These are phyloP conservation scores for Umbelopsis sp. DNA, from an alignment of 192 early-diverging fungal species.

Conservation along the genomic window DNA sequence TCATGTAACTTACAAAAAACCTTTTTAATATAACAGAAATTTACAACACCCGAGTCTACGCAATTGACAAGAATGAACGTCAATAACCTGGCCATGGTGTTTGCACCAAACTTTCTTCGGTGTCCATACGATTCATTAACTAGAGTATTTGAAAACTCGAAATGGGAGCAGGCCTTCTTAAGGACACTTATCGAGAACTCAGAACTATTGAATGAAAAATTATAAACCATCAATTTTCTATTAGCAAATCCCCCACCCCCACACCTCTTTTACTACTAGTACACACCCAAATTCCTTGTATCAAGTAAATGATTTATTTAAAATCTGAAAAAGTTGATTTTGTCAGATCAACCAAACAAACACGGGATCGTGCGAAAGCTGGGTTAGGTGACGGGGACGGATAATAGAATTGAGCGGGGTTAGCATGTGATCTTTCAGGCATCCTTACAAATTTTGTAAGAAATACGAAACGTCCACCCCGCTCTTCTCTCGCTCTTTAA, in stretches of 20 bases:
- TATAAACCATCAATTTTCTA: neutral
- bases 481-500: neutral
- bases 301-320: neutral
- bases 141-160: conserved; percentile 56
- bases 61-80: conserved; percentile 88
- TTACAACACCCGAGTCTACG: conserved; percentile 72
- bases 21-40: conserved; percentile 44
- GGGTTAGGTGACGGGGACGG: neutral
- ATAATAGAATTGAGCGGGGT: neutral
- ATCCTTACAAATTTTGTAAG: conserved; percentile 2
- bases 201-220: neutral
- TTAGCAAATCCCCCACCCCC: no score
- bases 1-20: no score
- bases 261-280: neutral
- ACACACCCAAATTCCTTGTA: neutral
- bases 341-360: neutral
- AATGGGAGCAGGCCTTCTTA: conserved; percentile 43
- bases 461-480: neutral
- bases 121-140: conserved; percentile 76
- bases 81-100: conserved; percentile 92
- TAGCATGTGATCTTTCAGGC: neutral
- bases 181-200: conserved; percentile 24
- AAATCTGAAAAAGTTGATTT: no score
- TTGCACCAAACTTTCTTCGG: conserved; percentile 92
- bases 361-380: conserved; percentile 14